Conservation (phyloP, 768 basidiomycete genomes). For the Suillus clintonianus region DNA sequence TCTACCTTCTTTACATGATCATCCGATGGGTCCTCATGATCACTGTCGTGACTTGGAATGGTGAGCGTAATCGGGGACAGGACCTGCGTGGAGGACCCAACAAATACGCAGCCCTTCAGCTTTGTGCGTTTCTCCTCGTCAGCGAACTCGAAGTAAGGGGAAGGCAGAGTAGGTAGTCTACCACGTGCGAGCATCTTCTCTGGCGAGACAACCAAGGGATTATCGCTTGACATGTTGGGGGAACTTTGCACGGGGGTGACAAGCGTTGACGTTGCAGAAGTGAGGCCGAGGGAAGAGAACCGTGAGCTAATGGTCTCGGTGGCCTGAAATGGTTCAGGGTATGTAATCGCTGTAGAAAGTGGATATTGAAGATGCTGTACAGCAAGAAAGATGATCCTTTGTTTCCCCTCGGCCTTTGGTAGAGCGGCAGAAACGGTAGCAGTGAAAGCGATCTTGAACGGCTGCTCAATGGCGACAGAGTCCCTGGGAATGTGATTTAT, state of each 20-base stretch:
- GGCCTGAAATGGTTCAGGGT: constrained; percentile 7
- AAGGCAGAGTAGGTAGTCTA: constrained; percentile 35
- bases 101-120: constrained; percentile 40
- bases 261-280: constrained; percentile 4
- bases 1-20: constrained; percentile 31
- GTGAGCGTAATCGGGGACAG: constrained; percentile 45
- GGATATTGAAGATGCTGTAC: constrained; percentile 66
- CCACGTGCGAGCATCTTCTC: constrained; percentile 7
- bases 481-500: constrained; percentile 51
- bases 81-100: constrained; percentile 53
- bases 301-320: constrained; percentile 7
- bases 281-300: constrained; percentile 8
- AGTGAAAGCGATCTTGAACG: constrained; percentile 59
- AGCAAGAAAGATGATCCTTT: constrained; percentile 51
- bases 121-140: constrained; percentile 37
- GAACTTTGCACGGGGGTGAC: constrained; percentile 8
- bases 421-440: constrained; percentile 51
- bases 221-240: constrained; percentile 7
- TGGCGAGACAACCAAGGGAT: constrained; percentile 14
- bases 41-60: constrained; percentile 4
- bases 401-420: constrained; percentile 33
- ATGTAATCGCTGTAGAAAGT: constrained; percentile 19
- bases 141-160: constrained; percentile 46
- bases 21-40: constrained; percentile 10
- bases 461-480: constrained; percentile 49